Percentiles rank a stretch among this genome's conserved stretches.
Conservation (phyloP, 2,329 filamentous ascomycete species). For the Blumeriella jaapii region DNA sequence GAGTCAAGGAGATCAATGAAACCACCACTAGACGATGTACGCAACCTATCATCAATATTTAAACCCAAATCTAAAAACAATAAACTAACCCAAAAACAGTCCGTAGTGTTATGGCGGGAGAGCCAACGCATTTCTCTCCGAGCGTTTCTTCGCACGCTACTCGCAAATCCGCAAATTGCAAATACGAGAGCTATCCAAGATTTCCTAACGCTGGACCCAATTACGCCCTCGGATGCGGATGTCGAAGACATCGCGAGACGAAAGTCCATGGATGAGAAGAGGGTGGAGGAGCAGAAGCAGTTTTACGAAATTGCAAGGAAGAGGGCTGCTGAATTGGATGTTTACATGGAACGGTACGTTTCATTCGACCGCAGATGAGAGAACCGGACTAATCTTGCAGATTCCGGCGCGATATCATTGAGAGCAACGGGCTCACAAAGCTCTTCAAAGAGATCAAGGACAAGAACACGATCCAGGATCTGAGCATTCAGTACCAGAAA, state of each 20-base stretch:
- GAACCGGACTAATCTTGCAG: conserved; percentile 27
- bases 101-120: conserved; percentile 65
- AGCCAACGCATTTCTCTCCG: conserved; percentile 83
- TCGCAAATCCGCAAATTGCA: conserved; percentile 76
- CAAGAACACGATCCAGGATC: conserved; percentile 74
- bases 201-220: conserved; percentile 65
- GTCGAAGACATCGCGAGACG: conserved; percentile 67
- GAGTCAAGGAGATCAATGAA: conserved; percentile 29
- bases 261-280: conserved; percentile 74
- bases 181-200: conserved; percentile 73
- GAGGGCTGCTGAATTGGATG: conserved; percentile 83
- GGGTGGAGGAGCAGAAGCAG: conserved; percentile 81
- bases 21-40: conserved; percentile 13
- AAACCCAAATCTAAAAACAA: conserved; percentile 1
- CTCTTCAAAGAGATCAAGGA: conserved; percentile 88
- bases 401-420: conserved; percentile 56
- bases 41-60: conserved; percentile 1
- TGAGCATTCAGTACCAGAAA: conserved; percentile 93
- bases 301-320: conserved; percentile 94
- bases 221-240: conserved; percentile 72
- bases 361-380: neutral
- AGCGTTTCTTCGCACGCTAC: conserved; percentile 75
- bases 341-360: conserved; percentile 89
- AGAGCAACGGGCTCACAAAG: conserved; percentile 73
- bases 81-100: conserved; percentile 27